Percentiles rank a stretch among this genome's conserved stretches.
phyloP scores from a whole-genome alignment of 441 rosid species.

The Euphorbia neoarborescens region DNA sequence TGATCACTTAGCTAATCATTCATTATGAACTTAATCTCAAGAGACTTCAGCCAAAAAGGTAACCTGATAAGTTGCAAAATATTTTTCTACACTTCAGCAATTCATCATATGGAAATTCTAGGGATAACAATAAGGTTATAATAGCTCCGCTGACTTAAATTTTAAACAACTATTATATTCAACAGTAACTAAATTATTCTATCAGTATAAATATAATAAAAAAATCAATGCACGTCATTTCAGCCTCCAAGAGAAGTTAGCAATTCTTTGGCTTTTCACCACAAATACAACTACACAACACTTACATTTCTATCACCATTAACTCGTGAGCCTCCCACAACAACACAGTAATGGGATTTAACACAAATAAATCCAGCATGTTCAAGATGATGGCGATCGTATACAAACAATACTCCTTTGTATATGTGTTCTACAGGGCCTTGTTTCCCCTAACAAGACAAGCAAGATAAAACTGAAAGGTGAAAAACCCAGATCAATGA shows the following conservation, averaged over 20 bases:
- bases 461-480: not conserved
- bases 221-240: not conserved
- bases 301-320: conserved; percentile 68
- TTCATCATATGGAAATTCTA: not conserved
- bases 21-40: not conserved
- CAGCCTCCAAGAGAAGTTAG: not conserved
- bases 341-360: conserved; percentile 56
- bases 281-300: conserved; percentile 5
- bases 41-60: not conserved
- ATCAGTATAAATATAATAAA: not conserved
- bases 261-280: not conserved
- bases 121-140: not conserved
- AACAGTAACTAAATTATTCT: not conserved
- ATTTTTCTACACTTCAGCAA: not conserved
- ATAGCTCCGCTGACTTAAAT: not conserved
- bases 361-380: conserved; percentile 96
- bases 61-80: not conserved
- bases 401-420: conserved; percentile 63
- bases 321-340: conserved; percentile 79
- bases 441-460: conserved; percentile 67
- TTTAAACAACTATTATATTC: not conserved
- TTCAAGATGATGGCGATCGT: conserved; percentile 90
- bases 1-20: not conserved
- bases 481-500: not conserved
- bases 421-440: conserved; percentile 92